Evolutionary conservation across 345 rosid species (phyloP).

Genomic region (Salix koriyanagi): DNA sequence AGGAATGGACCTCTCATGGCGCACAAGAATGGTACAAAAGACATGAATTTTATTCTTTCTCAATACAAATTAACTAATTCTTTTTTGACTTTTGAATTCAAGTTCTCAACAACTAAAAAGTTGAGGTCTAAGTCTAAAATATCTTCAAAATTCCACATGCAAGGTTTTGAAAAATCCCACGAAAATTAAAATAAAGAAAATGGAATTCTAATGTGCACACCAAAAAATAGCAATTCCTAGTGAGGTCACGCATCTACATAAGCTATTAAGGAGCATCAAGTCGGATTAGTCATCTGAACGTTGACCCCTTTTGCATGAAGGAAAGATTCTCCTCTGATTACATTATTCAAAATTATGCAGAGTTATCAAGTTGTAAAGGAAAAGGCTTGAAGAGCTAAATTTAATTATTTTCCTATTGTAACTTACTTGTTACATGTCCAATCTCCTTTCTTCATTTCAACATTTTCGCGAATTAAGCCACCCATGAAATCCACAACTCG

Average conservation of each 20-base stretch:
- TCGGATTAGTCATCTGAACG: neutral
- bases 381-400: neutral
- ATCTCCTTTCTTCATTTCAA: constrained; percentile 64
- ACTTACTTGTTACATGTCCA: constrained; percentile 91
- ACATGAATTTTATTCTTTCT: neutral
- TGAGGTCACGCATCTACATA: neutral
- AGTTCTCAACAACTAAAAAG: neutral
- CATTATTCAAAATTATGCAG: neutral
- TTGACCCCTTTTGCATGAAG: neutral
- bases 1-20: neutral
- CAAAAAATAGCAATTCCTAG: neutral
- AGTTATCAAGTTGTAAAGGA: neutral
- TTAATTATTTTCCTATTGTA: neutral
- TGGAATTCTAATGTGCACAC: neutral
- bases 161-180: neutral
- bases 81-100: neutral
- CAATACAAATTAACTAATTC: neutral
- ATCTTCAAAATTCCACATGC: neutral
- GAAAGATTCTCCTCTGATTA: neutral
- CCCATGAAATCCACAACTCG: constrained; percentile 1
- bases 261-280: neutral
- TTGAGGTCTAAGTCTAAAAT: neutral
- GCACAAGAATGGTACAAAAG: neutral
- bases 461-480: constrained; percentile 29
- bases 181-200: neutral